Conservation (phyloP, 2,329 filamentous ascomycete genomes). For the Neonectria neomacrospora region DNA sequence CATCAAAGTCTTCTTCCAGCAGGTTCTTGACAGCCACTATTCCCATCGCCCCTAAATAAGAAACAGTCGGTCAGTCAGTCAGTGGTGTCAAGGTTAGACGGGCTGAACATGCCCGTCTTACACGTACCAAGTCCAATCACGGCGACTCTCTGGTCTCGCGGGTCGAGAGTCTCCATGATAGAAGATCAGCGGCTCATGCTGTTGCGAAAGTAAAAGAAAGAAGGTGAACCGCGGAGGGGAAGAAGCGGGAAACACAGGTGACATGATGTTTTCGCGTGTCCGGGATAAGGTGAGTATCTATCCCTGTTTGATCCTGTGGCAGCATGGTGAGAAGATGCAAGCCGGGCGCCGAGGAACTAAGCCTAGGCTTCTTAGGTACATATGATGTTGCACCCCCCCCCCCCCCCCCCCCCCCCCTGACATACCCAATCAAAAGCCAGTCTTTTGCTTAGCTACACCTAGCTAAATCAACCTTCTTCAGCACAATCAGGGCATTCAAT, state of each 20-base stretch:
- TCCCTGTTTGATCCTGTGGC: slow-evolving; percentile 5
- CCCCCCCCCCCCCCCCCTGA: too few relatives aligned
- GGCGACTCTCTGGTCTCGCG: slow-evolving; percentile 29
- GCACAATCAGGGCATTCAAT: too few relatives aligned
- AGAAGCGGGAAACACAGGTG: slow-evolving; percentile 6
- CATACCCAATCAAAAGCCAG: too few relatives aligned
- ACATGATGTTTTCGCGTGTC: slow-evolving; percentile 4
- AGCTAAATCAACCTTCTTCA: too few relatives aligned
- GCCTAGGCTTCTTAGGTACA: too few relatives aligned
- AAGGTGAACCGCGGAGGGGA: not conserved
- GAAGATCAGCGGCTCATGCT: slow-evolving; percentile 2
- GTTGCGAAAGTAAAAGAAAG: not conserved
- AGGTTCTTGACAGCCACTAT: slow-evolving; percentile 56
- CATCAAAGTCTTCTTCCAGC: slow-evolving; percentile 57
- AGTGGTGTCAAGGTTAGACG: not conserved
- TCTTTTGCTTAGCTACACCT: too few relatives aligned
- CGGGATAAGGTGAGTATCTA: not conserved
- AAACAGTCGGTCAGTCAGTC: not conserved
- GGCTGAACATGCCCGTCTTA: not conserved
- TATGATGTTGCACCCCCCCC: too few relatives aligned
- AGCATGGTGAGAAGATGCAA: slow-evolving; percentile 4
- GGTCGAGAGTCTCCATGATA: slow-evolving; percentile 18
- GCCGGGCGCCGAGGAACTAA: not conserved
- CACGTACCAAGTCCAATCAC: slow-evolving; percentile 31
- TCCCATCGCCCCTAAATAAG: slow-evolving; percentile 49